Conservation (phyloP, 2,329 filamentous ascomycete species). For the Pseudogymnoascus sp. region DNA sequence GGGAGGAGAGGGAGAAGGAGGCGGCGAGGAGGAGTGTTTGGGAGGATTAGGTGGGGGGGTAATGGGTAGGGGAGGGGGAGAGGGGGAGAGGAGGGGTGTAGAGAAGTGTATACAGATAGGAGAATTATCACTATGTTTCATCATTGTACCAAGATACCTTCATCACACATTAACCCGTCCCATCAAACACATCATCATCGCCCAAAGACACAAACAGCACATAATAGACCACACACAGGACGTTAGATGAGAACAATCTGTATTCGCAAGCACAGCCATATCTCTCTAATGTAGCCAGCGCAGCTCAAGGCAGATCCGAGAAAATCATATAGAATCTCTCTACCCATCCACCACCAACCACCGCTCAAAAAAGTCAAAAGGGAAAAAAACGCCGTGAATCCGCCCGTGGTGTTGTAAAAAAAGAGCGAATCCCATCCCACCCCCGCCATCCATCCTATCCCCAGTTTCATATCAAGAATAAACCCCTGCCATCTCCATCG, state of each 20-base stretch:
- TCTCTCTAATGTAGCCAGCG: not conserved
- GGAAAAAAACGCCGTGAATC: not conserved
- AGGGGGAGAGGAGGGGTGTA: not conserved
- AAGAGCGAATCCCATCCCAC: not conserved
- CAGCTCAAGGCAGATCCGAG: not conserved
- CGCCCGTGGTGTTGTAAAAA: not conserved
- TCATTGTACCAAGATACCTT: not conserved
- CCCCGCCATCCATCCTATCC: not conserved
- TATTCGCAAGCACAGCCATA: not conserved
- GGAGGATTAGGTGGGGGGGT: slow-evolving; percentile 70
- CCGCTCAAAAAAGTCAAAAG: not conserved
- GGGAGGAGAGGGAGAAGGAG: slow-evolving; percentile 56
- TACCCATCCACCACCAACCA: not conserved
- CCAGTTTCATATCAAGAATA: not conserved
- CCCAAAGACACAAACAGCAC: not conserved
- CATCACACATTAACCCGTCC: not conserved
- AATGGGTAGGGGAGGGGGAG: too few relatives aligned
- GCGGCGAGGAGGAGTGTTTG: slow-evolving; percentile 78
- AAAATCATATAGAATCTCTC: not conserved
- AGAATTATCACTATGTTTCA: not conserved
- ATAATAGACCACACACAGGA: not conserved
- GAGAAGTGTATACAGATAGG: not conserved
- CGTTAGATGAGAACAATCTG: not conserved
- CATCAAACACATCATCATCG: not conserved
- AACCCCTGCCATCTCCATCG: not conserved